Evolutionary conservation across 768 basidiomycete genomes (phyloP).

Genomic region (Gloeophyllum trabeum): DNA sequence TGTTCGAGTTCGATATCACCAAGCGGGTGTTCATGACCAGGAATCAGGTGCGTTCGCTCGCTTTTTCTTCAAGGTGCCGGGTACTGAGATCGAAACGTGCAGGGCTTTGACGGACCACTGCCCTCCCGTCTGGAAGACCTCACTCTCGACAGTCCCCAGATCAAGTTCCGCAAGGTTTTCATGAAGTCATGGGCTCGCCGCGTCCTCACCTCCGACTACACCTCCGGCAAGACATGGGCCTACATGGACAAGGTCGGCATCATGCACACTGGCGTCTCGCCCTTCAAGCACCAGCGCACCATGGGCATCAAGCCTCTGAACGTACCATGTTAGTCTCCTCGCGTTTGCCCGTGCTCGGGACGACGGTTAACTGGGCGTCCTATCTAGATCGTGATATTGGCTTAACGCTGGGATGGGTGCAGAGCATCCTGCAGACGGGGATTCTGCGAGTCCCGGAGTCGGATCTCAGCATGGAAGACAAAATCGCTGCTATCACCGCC

Average conservation of each 20-base stretch:
- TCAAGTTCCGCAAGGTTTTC: slow-evolving; percentile 33
- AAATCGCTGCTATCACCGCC: slow-evolving; percentile 28
- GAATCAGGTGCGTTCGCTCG: slow-evolving; percentile 14
- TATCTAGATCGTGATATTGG: slow-evolving; percentile 28
- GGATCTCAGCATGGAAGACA: slow-evolving; percentile 19
- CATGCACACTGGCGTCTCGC: slow-evolving; percentile 36
- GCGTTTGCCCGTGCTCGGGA: background rate
- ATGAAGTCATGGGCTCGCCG: slow-evolving; percentile 23
- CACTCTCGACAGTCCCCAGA: slow-evolving; percentile 29
- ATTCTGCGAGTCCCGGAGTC: slow-evolving; percentile 28
- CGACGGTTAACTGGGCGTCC: slow-evolving; percentile 8
- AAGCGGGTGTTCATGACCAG: slow-evolving; percentile 22
- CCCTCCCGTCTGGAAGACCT: slow-evolving; percentile 28
- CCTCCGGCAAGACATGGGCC: slow-evolving; percentile 28
- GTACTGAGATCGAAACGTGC: background rate
- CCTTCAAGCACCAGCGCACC: slow-evolving; percentile 28
- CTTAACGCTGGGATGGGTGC: slow-evolving; percentile 32
- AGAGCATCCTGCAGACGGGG: slow-evolving; percentile 29
- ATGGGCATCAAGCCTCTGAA: slow-evolving; percentile 19
- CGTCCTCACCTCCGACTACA: slow-evolving; percentile 32
- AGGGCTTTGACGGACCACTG: slow-evolving; percentile 29
- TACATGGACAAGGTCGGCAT: slow-evolving; percentile 34
- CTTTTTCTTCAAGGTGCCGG: background rate
- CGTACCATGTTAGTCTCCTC: slow-evolving; percentile 20
- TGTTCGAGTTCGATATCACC: slow-evolving; percentile 34